Conservation (phyloP, 2,329 filamentous ascomycete genomes). For the Simplicillium aogashimaense region DNA sequence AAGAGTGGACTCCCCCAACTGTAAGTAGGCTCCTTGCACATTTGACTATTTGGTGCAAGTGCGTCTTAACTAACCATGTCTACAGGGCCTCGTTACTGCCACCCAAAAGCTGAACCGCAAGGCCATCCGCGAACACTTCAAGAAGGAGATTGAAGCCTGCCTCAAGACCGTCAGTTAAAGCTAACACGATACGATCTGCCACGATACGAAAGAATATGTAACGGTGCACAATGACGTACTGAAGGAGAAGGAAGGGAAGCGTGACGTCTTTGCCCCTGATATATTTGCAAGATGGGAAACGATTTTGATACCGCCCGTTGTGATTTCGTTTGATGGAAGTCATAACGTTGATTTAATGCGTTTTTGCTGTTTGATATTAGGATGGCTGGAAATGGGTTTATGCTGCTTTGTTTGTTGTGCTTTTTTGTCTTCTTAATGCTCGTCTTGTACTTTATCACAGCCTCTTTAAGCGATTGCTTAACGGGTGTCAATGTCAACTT, state of each 20-base stretch:
- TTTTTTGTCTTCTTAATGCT: no score
- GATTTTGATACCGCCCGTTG: no score
- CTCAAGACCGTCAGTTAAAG: constrained; percentile 19
- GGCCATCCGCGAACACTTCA: constrained; percentile 38
- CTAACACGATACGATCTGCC: not conserved
- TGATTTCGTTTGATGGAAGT: no score
- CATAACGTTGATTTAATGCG: no score
- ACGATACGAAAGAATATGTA: not conserved
- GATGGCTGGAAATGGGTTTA: no score
- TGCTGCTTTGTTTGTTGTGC: no score
- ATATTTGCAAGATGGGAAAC: no score
- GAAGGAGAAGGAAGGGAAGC: not conserved
- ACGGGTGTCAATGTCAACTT: no score
- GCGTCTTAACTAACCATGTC: constrained; percentile 10
- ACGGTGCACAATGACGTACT: not conserved
- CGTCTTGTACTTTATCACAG: no score
- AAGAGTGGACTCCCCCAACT: constrained; percentile 80
- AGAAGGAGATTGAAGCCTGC: constrained; percentile 37
- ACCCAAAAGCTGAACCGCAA: constrained; percentile 52
- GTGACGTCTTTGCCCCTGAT: no score
- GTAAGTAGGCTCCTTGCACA: constrained; percentile 42
- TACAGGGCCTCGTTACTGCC: constrained; percentile 49
- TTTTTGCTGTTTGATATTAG: no score
- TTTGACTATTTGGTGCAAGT: not conserved
- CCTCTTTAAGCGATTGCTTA: no score